Conservation (phyloP, 345 rosid species). For the Dimocarpus longan region DNA sequence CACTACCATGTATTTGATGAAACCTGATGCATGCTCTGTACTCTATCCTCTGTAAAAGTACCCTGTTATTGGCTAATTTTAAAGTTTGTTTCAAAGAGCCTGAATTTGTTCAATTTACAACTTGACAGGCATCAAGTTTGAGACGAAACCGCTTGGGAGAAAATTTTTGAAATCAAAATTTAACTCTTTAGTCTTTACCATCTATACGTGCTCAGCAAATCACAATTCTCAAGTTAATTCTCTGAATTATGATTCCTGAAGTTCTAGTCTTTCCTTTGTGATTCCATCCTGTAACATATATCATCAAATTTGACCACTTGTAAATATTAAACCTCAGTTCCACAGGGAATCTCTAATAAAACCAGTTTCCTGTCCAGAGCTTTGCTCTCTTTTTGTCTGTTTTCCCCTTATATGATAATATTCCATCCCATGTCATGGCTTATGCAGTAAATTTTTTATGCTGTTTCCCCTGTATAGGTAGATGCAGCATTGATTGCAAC, state of each 20-base stretch:
- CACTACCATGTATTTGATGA: not conserved
- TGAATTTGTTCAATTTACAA: conserved; percentile 10
- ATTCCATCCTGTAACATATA: not conserved
- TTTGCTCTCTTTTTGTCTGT: conserved; percentile 4
- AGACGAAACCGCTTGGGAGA: not conserved
- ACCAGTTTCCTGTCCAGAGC: not conserved
- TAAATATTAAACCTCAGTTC: not conserved
- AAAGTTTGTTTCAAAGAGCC: conserved; percentile 8
- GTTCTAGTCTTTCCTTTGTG: conserved; percentile 9
- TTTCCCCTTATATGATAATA: not conserved
- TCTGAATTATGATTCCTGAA: not conserved
- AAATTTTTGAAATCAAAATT: not conserved
- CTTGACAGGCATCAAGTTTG: not conserved
- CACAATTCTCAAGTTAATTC: not conserved
- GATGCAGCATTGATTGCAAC: conserved; percentile 99
- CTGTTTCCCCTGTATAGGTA: conserved; percentile 54
- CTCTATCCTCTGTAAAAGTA: not conserved
- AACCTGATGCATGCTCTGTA: not conserved
- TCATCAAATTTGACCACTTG: not conserved
- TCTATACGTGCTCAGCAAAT: not conserved
- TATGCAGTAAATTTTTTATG: conserved; percentile 1
- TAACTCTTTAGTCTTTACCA: not conserved
- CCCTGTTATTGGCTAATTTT: not conserved
- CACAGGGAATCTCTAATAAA: not conserved
- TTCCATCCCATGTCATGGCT: not conserved